These are phyloP conservation scores for Talaromyces sp. DNA, from an alignment of 2,329 filamentous ascomycete species.

Conservation along the genomic window DNA sequence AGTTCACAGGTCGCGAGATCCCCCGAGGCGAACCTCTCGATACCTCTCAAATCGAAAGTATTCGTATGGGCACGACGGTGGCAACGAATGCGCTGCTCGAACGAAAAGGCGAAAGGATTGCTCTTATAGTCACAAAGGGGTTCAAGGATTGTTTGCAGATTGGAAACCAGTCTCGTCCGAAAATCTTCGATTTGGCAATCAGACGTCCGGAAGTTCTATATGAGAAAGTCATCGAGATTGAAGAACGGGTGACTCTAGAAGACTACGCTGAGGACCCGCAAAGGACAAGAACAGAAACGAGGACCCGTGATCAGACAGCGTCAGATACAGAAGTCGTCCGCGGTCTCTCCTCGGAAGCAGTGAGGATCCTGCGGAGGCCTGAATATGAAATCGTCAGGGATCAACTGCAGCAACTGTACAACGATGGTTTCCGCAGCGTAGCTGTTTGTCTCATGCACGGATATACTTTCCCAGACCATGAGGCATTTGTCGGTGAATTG, in stretches of 20 bases:
- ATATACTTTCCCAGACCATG: conserved; percentile 86
- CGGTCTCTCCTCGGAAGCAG: conserved; percentile 70
- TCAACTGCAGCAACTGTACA: conserved; percentile 65
- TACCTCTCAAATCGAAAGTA: conserved; percentile 79
- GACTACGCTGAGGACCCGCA: conserved; percentile 87
- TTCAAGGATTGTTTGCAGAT: conserved; percentile 87
- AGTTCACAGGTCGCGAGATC: conserved; percentile 71
- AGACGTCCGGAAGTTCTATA: conserved; percentile 84
- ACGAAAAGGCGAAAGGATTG: conserved; percentile 83
- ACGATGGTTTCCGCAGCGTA: conserved; percentile 71
- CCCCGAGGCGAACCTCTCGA: conserved; percentile 76
- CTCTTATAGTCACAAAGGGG: conserved; percentile 79
- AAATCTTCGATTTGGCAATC: conserved; percentile 88
- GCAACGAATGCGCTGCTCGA: conserved; percentile 90
- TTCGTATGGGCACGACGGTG: conserved; percentile 94
- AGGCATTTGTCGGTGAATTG: conserved; percentile 70
- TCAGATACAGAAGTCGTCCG: conserved; percentile 58
- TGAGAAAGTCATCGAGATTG: conserved; percentile 78
- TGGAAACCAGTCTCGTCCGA: conserved; percentile 83
- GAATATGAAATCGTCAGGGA: conserved; percentile 50
- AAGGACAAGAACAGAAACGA: conserved; percentile 53
- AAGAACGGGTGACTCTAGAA: conserved; percentile 86
- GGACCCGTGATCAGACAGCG: conserved; percentile 36
- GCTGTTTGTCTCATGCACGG: conserved; percentile 90
- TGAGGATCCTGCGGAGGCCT: conserved; percentile 65